Conservation (phyloP, 2,329 filamentous ascomycete species). For the Colletotrichum agaves region DNA sequence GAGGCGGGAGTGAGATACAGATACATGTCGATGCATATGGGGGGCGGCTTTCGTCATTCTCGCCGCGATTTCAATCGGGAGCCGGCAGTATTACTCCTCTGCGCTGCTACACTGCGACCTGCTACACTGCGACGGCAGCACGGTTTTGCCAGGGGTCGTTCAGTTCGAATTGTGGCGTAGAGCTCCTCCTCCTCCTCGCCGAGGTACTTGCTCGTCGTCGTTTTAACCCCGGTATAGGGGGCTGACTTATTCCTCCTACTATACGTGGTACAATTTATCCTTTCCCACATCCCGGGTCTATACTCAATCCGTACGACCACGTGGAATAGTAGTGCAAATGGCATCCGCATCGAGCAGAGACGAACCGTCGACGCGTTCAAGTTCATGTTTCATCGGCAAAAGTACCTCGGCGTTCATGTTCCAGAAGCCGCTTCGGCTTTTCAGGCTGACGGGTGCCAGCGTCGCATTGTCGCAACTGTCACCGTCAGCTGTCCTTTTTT, state of each 20-base stretch:
- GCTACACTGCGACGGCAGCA: not conserved
- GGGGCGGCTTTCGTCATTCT: not conserved
- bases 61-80: constrained; percentile 17
- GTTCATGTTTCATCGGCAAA: no score
- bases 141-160: not conserved
- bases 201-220: no score
- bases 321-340: constrained; percentile 17
- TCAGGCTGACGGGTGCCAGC: constrained; percentile 2
- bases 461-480: constrained; percentile 6
- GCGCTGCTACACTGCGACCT: no score
- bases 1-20: not conserved
- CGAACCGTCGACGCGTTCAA: constrained; percentile 3
- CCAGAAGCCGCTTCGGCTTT: constrained; percentile 13
- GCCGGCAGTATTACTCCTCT: no score
- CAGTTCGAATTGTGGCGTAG: not conserved
- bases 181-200: not conserved
- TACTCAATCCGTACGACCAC: constrained; percentile 28
- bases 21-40: constrained; percentile 1
- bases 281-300: constrained; percentile 30
- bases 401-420: no score
- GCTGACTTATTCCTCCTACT: constrained; percentile 12
- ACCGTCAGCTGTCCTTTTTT: not conserved
- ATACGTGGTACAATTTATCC: constrained; percentile 6
- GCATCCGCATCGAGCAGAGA: not conserved
- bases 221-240: constrained; percentile 6